Percentiles rank a stretch among this genome's conserved stretches.
These are phyloP conservation scores for Fragaria nilgerrensis DNA, from an alignment of 306 rosid species.

Conservation along the genomic window DNA sequence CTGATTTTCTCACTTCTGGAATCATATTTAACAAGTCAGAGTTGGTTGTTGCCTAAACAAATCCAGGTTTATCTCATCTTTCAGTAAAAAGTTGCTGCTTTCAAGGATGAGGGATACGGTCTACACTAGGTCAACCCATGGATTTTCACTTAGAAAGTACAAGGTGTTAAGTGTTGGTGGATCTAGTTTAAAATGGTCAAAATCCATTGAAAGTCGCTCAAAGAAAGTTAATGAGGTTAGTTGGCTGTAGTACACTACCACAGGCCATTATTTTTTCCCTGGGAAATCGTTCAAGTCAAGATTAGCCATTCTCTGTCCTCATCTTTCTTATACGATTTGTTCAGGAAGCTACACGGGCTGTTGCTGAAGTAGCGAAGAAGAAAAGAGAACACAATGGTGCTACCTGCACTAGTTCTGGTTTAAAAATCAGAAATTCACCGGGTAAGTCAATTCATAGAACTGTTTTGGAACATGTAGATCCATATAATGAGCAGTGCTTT, in stretches of 20 bases:
- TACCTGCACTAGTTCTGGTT: constrained; percentile 42
- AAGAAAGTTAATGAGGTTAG: constrained; percentile 95
- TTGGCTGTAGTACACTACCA: constrained; percentile 15
- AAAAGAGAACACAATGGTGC: constrained; percentile 68
- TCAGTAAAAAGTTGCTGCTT: constrained; percentile 73
- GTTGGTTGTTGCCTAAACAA: constrained; percentile 26
- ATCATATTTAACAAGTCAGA: background rate
- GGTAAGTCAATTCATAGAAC: constrained; percentile 41
- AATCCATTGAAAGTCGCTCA: constrained; percentile 85
- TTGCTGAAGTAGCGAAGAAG: constrained; percentile 89
- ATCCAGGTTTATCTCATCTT: constrained; percentile 25
- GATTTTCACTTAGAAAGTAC: constrained; percentile 88
- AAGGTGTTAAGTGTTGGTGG: constrained; percentile 95
- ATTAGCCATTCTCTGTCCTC: constrained; percentile 11
- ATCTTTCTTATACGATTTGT: constrained; percentile 26
- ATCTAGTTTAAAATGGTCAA: constrained; percentile 96
- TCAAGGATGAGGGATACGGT: constrained; percentile 85
- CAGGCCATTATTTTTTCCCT: constrained; percentile 5
- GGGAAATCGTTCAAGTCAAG: constrained; percentile 14
- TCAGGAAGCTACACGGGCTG: constrained; percentile 94
- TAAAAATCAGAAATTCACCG: constrained; percentile 58
- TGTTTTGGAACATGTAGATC: constrained; percentile 6
- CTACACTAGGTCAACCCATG: constrained; percentile 79
- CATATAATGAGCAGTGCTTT: constrained; percentile 4
- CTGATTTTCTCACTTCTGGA: constrained; percentile 6